Evolutionary conservation across 441 rosid genomes (phyloP).

Genomic region (Raphanus hybrid): DNA sequence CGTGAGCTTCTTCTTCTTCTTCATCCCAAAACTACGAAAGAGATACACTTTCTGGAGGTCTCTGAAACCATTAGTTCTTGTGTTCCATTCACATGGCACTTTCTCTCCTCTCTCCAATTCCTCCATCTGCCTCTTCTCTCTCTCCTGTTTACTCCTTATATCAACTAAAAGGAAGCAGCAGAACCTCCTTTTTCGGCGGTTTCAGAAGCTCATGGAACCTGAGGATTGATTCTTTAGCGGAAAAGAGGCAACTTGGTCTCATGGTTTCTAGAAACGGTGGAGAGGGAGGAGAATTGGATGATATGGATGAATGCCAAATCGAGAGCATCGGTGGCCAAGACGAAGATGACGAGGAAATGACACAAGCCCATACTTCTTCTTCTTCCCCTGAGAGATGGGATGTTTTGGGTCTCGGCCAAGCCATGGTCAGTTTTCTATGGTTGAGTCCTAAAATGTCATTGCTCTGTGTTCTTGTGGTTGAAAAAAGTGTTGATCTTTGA

Average conservation of each 20-base stretch:
- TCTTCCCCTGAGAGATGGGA: conserved; percentile 84
- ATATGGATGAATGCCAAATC: conserved; percentile 45
- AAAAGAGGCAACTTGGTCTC: conserved; percentile 31
- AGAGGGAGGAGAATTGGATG: conserved; percentile 41
- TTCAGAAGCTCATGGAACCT: conserved; percentile 28
- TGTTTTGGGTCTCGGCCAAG: conserved; percentile 95
- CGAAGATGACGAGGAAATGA: conserved; percentile 55
- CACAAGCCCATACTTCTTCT: conserved; percentile 40
- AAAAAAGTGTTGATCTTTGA: neutral
- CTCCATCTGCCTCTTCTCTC: conserved; percentile 41
- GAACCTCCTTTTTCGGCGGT: conserved; percentile 32
- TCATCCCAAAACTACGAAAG: neutral
- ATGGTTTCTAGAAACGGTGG: conserved; percentile 39
- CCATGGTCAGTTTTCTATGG: conserved; percentile 55
- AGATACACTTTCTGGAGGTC: neutral
- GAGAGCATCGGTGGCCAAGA: conserved; percentile 40
- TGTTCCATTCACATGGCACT: conserved; percentile 21
- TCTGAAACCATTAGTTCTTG: no score
- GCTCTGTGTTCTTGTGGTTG: no score
- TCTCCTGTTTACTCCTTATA: conserved; percentile 44
- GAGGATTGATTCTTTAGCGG: conserved; percentile 46
- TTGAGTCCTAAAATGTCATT: no score
- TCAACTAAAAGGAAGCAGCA: conserved; percentile 31
- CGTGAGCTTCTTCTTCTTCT: conserved; percentile 35
- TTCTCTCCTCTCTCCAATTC: conserved; percentile 35